Evolutionary conservation across 108 stramenopile species (phyloP).

Genomic region (Nitzschia putrida): DNA sequence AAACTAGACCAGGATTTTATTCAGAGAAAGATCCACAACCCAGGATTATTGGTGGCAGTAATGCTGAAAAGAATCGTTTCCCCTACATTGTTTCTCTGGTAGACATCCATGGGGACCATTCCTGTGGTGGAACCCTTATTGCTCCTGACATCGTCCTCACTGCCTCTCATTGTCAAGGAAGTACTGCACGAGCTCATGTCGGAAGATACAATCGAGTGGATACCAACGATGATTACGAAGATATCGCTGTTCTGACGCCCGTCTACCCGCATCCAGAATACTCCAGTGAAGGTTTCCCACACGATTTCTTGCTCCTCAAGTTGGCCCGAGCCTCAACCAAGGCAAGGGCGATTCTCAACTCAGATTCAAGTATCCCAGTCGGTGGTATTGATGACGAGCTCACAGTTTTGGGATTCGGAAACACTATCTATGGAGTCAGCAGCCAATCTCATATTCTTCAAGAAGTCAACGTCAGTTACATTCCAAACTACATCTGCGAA

Average conservation of each 20-base stretch:
- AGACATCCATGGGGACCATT: constrained; percentile 31
- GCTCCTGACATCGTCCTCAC: constrained; percentile 70
- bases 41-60: constrained; percentile 55
- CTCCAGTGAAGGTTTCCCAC: constrained; percentile 21
- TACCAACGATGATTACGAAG: constrained; percentile 20
- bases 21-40: background rate
- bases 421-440: constrained; percentile 14
- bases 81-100: constrained; percentile 56
- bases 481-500: constrained; percentile 39
- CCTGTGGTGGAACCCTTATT: constrained; percentile 68
- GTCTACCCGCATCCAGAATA: constrained; percentile 56
- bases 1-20: background rate
- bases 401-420: constrained; percentile 63
- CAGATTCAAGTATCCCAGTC: constrained; percentile 36
- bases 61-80: constrained; percentile 39
- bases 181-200: constrained; percentile 30
- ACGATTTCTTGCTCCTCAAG: constrained; percentile 63
- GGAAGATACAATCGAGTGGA: constrained; percentile 42
- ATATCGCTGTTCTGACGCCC: constrained; percentile 31
- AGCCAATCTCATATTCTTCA: constrained; percentile 21
- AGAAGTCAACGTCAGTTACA: constrained; percentile 43
- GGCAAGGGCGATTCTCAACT: constrained; percentile 43
- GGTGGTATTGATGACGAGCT: constrained; percentile 25
- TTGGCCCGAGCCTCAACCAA: constrained; percentile 17
- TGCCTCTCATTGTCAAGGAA: constrained; percentile 61